Evolutionary conservation across 176 grass and related monocot genomes (phyloP).

Genomic region (Panicum miliaceum): DNA sequence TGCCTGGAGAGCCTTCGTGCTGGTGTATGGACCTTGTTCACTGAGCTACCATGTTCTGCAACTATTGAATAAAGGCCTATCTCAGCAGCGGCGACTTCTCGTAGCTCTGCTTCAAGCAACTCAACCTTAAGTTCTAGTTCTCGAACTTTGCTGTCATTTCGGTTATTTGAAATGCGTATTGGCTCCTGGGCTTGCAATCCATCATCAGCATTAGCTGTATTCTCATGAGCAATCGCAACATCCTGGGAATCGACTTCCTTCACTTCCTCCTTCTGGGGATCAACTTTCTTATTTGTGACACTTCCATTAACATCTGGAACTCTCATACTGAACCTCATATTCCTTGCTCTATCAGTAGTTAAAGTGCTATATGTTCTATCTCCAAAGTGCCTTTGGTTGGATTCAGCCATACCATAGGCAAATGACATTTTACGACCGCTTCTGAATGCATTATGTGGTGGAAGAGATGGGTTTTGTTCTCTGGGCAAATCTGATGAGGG

Average conservation of each 20-base stretch:
- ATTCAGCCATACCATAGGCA: slow-evolving; percentile 61
- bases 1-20: slow-evolving; percentile 84
- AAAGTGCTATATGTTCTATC: slow-evolving; percentile 74
- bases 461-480: slow-evolving; percentile 55
- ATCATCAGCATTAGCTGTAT: slow-evolving; percentile 45
- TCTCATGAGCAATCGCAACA: slow-evolving; percentile 44
- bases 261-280: slow-evolving; percentile 71
- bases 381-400: slow-evolving; percentile 60
- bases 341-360: slow-evolving; percentile 72
- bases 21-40: slow-evolving; percentile 94
- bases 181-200: slow-evolving; percentile 54
- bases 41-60: slow-evolving; percentile 93
- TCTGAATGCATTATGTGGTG: slow-evolving; percentile 55
- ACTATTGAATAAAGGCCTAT: slow-evolving; percentile 86
- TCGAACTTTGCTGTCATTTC: slow-evolving; percentile 67
- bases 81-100: slow-evolving; percentile 84
- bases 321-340: slow-evolving; percentile 65
- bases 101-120: slow-evolving; percentile 90
- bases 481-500: slow-evolving; percentile 38
- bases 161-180: slow-evolving; percentile 66
- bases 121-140: slow-evolving; percentile 81
- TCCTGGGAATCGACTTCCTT: slow-evolving; percentile 73
- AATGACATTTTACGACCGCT: slow-evolving; percentile 80
- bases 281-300: slow-evolving; percentile 48
- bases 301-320: slow-evolving; percentile 59